Conservation (phyloP, 345 rosid species). For the Arabidopsis thaliana region DNA sequence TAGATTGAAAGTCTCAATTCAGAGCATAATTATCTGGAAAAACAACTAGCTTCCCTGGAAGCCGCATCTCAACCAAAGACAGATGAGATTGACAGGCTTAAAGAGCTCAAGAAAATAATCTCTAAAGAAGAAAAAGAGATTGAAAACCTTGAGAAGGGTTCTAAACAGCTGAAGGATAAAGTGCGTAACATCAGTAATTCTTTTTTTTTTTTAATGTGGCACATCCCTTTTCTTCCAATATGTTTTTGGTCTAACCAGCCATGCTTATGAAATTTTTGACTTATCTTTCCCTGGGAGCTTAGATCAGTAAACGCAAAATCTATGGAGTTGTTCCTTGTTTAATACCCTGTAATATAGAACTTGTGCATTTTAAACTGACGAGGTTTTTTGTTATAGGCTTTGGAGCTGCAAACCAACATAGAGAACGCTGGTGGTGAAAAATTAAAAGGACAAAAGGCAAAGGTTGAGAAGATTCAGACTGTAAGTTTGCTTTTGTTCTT, state of each 20-base stretch:
- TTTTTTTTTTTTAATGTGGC: conserved; percentile 11
- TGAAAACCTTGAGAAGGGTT: conserved; percentile 63
- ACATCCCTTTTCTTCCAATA: not conserved
- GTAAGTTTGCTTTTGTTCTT: conserved; percentile 60
- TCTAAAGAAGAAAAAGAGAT: conserved; percentile 74
- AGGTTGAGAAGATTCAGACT: conserved; percentile 80
- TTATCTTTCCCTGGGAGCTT: conserved; percentile 13
- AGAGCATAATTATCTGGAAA: conserved; percentile 69
- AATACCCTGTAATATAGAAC: conserved; percentile 17
- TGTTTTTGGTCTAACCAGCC: not conserved
- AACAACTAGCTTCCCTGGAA: conserved; percentile 78
- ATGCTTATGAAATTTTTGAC: conserved; percentile 1
- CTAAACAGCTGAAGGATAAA: conserved; percentile 78
- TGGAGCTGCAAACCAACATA: conserved; percentile 79
- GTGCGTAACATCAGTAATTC: conserved; percentile 47
- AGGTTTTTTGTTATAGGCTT: conserved; percentile 57
- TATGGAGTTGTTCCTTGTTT: conserved; percentile 21
- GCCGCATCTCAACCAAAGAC: conserved; percentile 78
- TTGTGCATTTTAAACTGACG: conserved; percentile 4
- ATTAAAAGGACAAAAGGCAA: conserved; percentile 77
- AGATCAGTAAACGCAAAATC: conserved; percentile 14
- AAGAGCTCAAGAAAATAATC: conserved; percentile 67
- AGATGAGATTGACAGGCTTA: conserved; percentile 70
- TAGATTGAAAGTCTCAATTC: conserved; percentile 87
- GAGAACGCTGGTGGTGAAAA: conserved; percentile 92